Evolutionary conservation across 352 stramenopile genomes (phyloP).

Genomic region (Globisporangium okanoganense): DNA sequence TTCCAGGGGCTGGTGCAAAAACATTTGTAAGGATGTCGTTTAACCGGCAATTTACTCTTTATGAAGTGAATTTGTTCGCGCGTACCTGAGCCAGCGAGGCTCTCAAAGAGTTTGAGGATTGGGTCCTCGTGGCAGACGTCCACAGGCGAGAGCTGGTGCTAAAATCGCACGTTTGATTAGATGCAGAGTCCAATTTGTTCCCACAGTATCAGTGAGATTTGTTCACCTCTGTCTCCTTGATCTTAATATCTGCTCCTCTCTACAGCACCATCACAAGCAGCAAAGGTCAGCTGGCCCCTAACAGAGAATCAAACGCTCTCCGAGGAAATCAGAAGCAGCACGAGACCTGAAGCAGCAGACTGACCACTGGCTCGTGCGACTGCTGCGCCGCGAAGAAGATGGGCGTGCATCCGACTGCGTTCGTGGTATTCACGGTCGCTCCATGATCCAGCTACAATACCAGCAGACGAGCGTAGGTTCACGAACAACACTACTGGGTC

Average conservation of each 20-base stretch:
- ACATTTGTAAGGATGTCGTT: no score
- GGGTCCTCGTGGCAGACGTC: constrained; percentile 47
- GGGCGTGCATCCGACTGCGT: constrained; percentile 53
- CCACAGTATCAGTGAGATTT: no score
- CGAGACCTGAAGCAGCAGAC: constrained; percentile 50
- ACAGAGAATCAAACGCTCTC: not conserved
- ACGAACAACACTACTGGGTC: not conserved
- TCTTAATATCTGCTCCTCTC: constrained; percentile 47
- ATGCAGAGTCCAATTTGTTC: not conserved
- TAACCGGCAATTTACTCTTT: not conserved
- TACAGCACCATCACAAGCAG: constrained; percentile 13
- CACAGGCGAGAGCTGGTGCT: constrained; percentile 60
- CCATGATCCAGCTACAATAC: constrained; percentile 33
- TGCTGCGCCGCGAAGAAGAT: constrained; percentile 74
- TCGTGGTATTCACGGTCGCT: constrained; percentile 54
- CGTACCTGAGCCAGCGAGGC: constrained; percentile 36
- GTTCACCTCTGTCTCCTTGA: constrained; percentile 44
- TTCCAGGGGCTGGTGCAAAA: constrained; percentile 27
- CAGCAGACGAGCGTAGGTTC: not conserved
- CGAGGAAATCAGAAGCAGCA: not conserved
- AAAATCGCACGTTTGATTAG: no score
- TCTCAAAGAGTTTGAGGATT: constrained; percentile 44
- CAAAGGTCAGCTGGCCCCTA: no score
- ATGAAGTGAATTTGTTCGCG: not conserved
- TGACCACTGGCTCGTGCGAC: constrained; percentile 34